A percentile compares a stretch with the other conserved stretches of the same genome.
Conservation (phyloP, 257 asterid species). For the Ligustrum vulgare region DNA sequence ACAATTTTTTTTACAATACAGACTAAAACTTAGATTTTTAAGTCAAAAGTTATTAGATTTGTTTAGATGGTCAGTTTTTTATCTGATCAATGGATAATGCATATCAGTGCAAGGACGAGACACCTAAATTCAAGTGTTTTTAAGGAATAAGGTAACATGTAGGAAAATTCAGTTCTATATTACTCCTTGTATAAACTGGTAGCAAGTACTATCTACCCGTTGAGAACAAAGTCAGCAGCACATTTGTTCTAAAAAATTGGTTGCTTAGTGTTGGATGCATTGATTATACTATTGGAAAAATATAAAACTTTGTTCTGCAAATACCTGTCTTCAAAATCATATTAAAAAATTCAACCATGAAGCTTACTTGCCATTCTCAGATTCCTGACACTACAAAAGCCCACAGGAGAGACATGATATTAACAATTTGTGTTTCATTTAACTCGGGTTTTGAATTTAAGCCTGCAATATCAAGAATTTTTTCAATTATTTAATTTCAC, state of each 20-base stretch:
- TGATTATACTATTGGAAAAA: not conserved
- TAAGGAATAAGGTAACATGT: not conserved
- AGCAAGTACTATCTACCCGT: not conserved
- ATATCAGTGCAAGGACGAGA: not conserved
- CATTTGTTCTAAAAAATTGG: too few relatives aligned
- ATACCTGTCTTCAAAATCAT: not conserved
- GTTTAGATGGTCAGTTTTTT: not conserved
- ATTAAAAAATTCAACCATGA: too few relatives aligned
- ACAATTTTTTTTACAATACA: not conserved
- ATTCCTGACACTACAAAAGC: too few relatives aligned
- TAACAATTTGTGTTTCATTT: too few relatives aligned
- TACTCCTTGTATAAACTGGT: not conserved
- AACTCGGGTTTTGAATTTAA: not conserved
- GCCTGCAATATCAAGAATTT: not conserved
- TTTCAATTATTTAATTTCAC: not conserved
- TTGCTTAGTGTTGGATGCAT: too few relatives aligned
- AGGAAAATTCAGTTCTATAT: not conserved
- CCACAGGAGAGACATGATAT: too few relatives aligned
- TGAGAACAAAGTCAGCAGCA: not conserved
- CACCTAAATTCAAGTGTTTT: not conserved
- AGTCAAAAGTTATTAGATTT: too few relatives aligned
- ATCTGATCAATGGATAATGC: not conserved
- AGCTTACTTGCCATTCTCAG: not conserved
- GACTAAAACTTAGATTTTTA: not conserved
- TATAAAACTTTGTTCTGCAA: too few relatives aligned